Base-by-base conservation (phyloP, 2,329 filamentous ascomycete species). In the Xylaria hypoxylon region DNA sequence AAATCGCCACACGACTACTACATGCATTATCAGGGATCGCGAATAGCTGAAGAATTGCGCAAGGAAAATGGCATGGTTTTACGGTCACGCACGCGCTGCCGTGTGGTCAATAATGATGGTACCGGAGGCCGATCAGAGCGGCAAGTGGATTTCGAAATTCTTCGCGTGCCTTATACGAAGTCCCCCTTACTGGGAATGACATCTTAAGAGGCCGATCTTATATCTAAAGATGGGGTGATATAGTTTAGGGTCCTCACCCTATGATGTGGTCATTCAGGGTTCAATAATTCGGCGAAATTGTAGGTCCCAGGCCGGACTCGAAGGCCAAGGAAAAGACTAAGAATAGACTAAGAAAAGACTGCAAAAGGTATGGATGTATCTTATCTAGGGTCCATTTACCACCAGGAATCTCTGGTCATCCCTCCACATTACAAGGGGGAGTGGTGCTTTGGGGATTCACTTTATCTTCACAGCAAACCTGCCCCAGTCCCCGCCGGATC, bases 301-400 rank as follows among this genome's bases (percentile, higher is more conserved):
- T 35, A 64, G 61, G 65, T 59, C 35, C 55, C 60, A 52, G 59
- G 50, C 58, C 48, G 13, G 50, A 38, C 33, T 15, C 48, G 53
- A 31, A 15, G 55, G 59, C 28, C 47, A 62, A 48, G 53, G 44
- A 44, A 38, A 56, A 26, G 28, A 26, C 45, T 51, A 48, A n/a
- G n/a, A n/a, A n/a, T n/a, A n/a, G n/a, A 47, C 60, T 53, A 60
- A 67, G 61, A 64, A 67, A 64, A 64, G 56, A 56, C 35, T 58
- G 48, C 15, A 6, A 10, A 28, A 31, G 52, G 35, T 42, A 55
- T 55, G 48, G 55, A 40, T 45, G 52, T 59, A 45, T 59, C 22
- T 15, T 15, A 5, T 38, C 42, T 53, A 50, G 48, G 56, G 44
- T 40, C 42, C n/a, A 57, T 53, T 44, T 28, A 22, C 45, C 38